Conservation (phyloP, 208 protist species). For the Blastocrithidia nonstop region DNA sequence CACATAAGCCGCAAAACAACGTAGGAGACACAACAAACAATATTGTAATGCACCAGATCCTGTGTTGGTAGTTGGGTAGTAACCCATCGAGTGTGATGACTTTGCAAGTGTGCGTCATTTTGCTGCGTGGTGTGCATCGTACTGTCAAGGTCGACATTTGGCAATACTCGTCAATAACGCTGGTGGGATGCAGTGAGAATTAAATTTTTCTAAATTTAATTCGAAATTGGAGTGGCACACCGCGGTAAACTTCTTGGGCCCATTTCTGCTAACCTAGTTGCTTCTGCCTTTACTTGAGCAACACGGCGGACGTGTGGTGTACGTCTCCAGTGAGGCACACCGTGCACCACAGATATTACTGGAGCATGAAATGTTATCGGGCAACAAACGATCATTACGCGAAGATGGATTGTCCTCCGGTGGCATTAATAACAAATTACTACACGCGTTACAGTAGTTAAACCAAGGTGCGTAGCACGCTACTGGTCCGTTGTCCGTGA, state of each 20-base stretch:
- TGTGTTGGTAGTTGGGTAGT: slow-evolving; percentile 31
- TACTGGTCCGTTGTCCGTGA: slow-evolving; percentile 15
- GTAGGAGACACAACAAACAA: slow-evolving; percentile 8
- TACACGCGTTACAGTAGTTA: slow-evolving; percentile 32
- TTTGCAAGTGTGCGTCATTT: slow-evolving; percentile 50
- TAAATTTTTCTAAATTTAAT: slow-evolving; percentile 36
- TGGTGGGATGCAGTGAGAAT: slow-evolving; percentile 37
- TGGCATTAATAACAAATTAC: slow-evolving; percentile 17
- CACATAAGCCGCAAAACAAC: slow-evolving; percentile 15
- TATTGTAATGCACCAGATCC: slow-evolving; percentile 22
- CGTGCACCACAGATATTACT: slow-evolving; percentile 40
- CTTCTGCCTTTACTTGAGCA: slow-evolving; percentile 49
- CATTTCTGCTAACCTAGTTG: slow-evolving; percentile 71
- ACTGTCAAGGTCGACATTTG: slow-evolving; percentile 34
- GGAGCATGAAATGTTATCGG: slow-evolving; percentile 7
- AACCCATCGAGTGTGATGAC: slow-evolving; percentile 66
- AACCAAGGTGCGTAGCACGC: slow-evolving; percentile 31
- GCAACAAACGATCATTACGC: not conserved
- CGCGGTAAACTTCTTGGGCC: slow-evolving; percentile 76
- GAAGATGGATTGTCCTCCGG: not conserved
- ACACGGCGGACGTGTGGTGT: slow-evolving; percentile 64
- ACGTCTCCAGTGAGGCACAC: slow-evolving; percentile 66
- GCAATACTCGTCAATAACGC: slow-evolving; percentile 81
- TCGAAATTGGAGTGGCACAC: slow-evolving; percentile 54
- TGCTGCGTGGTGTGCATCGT: slow-evolving; percentile 20